Evolutionary conservation across 768 basidiomycete species (phyloP), one percentile per base, ranked within the genome.

Genomic region (Butyriboletus loyo): DNA sequence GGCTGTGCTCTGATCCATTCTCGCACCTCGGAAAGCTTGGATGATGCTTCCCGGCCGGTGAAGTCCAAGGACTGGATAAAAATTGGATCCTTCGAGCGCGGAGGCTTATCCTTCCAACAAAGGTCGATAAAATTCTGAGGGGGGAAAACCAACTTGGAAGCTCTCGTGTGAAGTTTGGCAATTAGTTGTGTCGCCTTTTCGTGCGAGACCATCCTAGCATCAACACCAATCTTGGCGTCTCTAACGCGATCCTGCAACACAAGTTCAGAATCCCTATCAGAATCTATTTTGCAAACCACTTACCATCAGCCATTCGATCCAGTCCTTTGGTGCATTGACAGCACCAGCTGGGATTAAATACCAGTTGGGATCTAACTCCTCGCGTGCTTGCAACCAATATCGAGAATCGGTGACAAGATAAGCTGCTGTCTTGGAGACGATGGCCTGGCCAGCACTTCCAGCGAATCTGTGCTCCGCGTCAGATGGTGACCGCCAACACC

Each of bases 91-190:
- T 74, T 79, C 10, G 88, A 82, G 53, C 88, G 86, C 4, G 72
- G 46, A 1, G 91, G 91, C 57, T 91, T 87, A 38, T 85, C 81
- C 56, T 80, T 81, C 91, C 93, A 94, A 38, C 86, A 73, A 2
- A 87, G 75, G 65, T 96, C 93, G 43, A 95, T 73, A 32, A 93
- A 77, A 67, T 96, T 96, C 66, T 89, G 83, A 10, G 87, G 80
- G 0, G 91, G 91, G 59, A 86, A 93, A 19, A 86, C 76, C 53
- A 95, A 75, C 67, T 86, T 87, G 17, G 86, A 83, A 46, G 73
- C 75, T 47, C 77, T 77, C 38, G 72, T 37, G 19, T 67, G 68
- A 8, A 92, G 75, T 57, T 81, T 82, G 39, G 76, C 62, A 54
- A 81, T 83, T 49, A 93, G 72, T 39, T 76, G 70, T 10, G 78